phyloP scores from a whole-genome alignment of 441 rosid genomes.

The Croton setiger region DNA sequence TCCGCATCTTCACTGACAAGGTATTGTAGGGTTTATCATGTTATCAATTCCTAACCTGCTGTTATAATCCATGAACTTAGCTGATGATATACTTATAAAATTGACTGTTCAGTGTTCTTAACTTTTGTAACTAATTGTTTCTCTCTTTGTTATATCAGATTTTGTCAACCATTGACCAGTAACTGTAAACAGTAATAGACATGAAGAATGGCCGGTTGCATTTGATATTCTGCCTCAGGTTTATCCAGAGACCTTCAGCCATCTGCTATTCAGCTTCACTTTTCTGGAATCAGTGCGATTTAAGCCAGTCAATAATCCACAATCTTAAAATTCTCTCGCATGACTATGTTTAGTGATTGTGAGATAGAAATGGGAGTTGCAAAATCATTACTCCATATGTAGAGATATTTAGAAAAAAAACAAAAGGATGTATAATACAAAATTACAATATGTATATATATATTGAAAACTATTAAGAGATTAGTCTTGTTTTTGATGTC shows the following conservation, averaged over 20 bases:
- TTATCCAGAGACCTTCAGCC: background rate
- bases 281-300: background rate
- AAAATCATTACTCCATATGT: background rate
- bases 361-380: background rate
- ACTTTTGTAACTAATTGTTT: background rate
- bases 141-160: slow-evolving; percentile 35
- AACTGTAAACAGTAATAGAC: slow-evolving; percentile 7
- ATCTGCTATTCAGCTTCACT: background rate
- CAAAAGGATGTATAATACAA: too few species aligned
- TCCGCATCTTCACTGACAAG: slow-evolving; percentile 62
- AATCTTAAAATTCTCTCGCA: background rate
- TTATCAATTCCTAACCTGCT: background rate
- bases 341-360: background rate
- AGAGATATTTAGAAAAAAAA: too few species aligned
- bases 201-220: background rate
- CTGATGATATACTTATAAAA: background rate
- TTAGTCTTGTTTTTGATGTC: too few species aligned
- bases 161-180: slow-evolving; percentile 32
- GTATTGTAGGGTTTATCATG: slow-evolving; percentile 26
- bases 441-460: too few species aligned
- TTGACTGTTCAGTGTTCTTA: background rate
- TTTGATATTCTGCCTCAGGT: background rate
- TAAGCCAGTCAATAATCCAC: background rate
- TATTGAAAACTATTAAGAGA: too few species aligned
- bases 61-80: background rate